Evolutionary conservation across 371 early-diverging fungal genomes (phyloP).

Genomic region (Coemansia sp.): DNA sequence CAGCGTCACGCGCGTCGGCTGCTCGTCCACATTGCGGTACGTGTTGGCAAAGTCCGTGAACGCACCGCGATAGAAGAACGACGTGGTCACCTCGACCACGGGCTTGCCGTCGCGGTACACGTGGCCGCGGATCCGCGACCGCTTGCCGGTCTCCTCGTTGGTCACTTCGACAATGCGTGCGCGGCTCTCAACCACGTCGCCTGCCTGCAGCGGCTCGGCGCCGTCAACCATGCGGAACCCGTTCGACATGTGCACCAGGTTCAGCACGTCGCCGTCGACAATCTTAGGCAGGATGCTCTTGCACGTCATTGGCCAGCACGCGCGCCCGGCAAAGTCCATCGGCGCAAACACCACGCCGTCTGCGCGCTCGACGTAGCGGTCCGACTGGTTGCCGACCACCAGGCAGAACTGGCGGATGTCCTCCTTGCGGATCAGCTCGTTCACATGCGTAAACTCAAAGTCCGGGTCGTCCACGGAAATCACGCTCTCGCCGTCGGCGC

Average conservation of each 20-base stretch:
- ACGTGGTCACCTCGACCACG: conserved; percentile 50
- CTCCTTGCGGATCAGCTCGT: conserved; percentile 63
- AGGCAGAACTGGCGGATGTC: conserved; percentile 66
- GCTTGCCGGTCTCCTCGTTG: conserved; percentile 72
- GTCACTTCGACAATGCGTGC: conserved; percentile 54
- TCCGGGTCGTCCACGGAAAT: conserved; percentile 55
- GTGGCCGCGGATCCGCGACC: conserved; percentile 82
- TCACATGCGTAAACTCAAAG: conserved; percentile 73
- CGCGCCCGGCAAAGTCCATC: conserved; percentile 95
- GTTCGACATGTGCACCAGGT: conserved; percentile 92
- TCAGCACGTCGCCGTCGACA: conserved; percentile 90
- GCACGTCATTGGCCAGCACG: conserved; percentile 92
- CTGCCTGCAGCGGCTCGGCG: conserved; percentile 75
- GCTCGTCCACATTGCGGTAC: conserved; percentile 58
- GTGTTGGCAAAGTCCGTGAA: conserved; percentile 71
- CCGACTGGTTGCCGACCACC: conserved; percentile 88
- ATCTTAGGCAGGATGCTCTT: conserved; percentile 93
- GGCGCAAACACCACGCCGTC: conserved; percentile 76
- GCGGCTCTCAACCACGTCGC: conserved; percentile 80
- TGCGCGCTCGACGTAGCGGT: conserved; percentile 84
- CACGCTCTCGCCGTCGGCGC: conserved; percentile 24
- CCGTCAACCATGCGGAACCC: conserved; percentile 86
- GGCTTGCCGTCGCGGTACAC: conserved; percentile 53
- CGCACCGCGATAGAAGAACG: conserved; percentile 93
- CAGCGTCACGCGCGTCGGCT: conserved; percentile 78